A percentile compares a stretch with the other conserved stretches of the same genome.
Evolutionary conservation across 2,329 filamentous ascomycete genomes (phyloP).

Genomic region (Setomelanomma holmii): DNA sequence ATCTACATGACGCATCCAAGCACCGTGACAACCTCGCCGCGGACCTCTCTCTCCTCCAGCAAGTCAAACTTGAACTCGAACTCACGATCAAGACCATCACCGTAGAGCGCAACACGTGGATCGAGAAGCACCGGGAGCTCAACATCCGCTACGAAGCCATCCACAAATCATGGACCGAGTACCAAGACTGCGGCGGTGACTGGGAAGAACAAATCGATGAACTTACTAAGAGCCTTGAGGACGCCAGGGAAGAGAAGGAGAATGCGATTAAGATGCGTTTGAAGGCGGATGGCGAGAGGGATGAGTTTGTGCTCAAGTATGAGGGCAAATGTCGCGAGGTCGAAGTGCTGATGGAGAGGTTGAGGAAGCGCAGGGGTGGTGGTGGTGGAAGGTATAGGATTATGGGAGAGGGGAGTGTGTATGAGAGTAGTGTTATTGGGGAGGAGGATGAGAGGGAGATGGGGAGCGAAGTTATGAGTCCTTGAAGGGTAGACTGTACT

Average conservation of each 20-base stretch:
- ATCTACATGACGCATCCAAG: constrained; percentile 3
- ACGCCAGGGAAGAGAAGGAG: constrained; percentile 11
- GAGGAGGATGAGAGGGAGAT: not conserved
- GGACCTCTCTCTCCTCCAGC: not conserved
- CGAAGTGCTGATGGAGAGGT: constrained; percentile 7
- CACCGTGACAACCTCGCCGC: constrained; percentile 1
- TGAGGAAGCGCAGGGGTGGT: not conserved
- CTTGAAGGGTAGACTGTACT: rapidly evolving
- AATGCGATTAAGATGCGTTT: constrained; percentile 9
- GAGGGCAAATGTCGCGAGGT: constrained; percentile 13
- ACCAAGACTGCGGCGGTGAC: constrained; percentile 2
- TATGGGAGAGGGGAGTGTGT: not conserved
- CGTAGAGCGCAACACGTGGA: constrained; percentile 3
- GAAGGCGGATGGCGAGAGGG: constrained; percentile 11
- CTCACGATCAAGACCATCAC: constrained; percentile 5
- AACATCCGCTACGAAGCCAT: constrained; percentile 7
- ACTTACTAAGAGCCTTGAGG: constrained; percentile 5
- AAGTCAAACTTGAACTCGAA: not conserved
- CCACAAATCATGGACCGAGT: constrained; percentile 5
- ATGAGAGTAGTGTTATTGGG: not conserved
- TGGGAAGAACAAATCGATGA: constrained; percentile 8
- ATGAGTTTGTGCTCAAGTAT: constrained; percentile 4
- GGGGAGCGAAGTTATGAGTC: not conserved
- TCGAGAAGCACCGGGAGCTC: constrained; percentile 7
- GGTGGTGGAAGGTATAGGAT: not conserved